phyloP scores from a whole-genome alignment of 331 rosid genomes.

The Phaseolus coccineus region DNA sequence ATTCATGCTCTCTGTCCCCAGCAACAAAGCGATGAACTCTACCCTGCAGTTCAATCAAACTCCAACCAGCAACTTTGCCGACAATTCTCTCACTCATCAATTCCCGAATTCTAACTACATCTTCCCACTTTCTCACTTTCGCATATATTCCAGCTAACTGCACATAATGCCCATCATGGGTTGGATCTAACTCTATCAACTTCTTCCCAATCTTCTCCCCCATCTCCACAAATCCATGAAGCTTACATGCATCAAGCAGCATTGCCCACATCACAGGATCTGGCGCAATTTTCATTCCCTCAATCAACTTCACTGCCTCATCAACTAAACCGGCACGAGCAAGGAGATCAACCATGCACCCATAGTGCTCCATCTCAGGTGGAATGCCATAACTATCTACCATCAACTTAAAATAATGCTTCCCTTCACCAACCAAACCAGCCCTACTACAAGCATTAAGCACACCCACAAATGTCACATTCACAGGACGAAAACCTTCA shows the following conservation, averaged over 20 bases:
- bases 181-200: conserved; percentile 75
- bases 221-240: conserved; percentile 67
- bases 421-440: conserved; percentile 72
- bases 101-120: conserved; percentile 70
- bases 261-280: conserved; percentile 81
- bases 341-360: conserved; percentile 87
- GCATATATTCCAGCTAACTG: conserved; percentile 78
- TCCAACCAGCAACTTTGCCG: conserved; percentile 73
- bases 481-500: conserved; percentile 65
- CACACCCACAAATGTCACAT: conserved; percentile 75
- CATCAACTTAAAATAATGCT: conserved; percentile 68
- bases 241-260: conserved; percentile 72
- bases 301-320: conserved; percentile 66
- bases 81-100: conserved; percentile 60
- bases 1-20: conserved; percentile 71
- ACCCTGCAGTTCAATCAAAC: conserved; percentile 72
- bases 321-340: conserved; percentile 68
- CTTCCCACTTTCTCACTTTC: conserved; percentile 84
- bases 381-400: conserved; percentile 57
- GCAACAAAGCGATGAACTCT: conserved; percentile 75
- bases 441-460: conserved; percentile 79
- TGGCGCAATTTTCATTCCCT: conserved; percentile 56
- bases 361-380: conserved; percentile 88
- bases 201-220: conserved; percentile 75
- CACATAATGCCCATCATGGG: conserved; percentile 76